Base-by-base conservation (phyloP, 345 rosid species). In the Lepidium aucheri region DNA sequence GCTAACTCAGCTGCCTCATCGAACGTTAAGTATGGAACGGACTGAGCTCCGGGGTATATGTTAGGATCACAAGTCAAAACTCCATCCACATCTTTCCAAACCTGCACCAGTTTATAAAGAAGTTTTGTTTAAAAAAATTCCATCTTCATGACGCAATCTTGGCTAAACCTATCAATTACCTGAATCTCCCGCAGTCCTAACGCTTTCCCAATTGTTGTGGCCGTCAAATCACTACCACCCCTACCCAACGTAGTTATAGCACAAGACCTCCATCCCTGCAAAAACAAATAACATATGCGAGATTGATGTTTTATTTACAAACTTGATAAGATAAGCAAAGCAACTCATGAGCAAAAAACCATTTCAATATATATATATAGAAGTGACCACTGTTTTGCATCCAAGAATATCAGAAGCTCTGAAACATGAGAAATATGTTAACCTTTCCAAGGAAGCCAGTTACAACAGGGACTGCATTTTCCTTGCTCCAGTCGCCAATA, bases 1-100 rank as follows among this genome's bases (percentile, higher is more conserved):
- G 98, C 98, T 70, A 91, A 96, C 77, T 91, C 98, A 52, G 98
- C 92, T 60, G 98, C 98, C 75, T 91, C 98, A 14, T 91, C 98
- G 43, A 91, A 91, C 45, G 98, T 91, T 70, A 91, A 79, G 75
- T 68, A 77, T n/a, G 95, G 95, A 42, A 91, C 95, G 58, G 96
- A 82, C 43, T 84, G 84, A 7, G 98, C 96, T 47, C 9, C 68
- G 32, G 78, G 49, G 76, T 83, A 74, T 67, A 91, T 91, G 70
- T 82, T 87, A 30, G 98, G 98, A 74, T 91, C 98, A 52, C 98
- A 91, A 43, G 98, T 91, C 70, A 91, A 75, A 67, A 91, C 98
- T 75, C 98, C 98, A 67, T 91, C 98, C 35, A 74, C 98, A 83
- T 91, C 98, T 80, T 91, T 91, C 98, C 98, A 91, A 63, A 91